Evolutionary conservation across 106 monocot species (phyloP).

Genomic region (Cymbidium sinense): DNA sequence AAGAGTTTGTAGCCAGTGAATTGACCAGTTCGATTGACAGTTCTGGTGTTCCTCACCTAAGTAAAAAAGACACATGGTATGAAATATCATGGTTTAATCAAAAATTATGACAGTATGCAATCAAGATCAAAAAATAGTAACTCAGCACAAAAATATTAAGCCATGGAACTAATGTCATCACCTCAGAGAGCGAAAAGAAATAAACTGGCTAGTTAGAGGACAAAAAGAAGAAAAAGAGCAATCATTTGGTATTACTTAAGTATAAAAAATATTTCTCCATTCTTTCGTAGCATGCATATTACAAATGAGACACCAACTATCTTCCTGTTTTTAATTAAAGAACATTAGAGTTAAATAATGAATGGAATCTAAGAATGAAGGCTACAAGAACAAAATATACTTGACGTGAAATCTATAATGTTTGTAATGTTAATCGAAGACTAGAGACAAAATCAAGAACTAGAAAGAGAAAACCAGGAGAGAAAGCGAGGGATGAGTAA

Average conservation of each 20-base stretch:
- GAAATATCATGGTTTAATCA: not conserved
- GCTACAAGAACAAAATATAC: no score
- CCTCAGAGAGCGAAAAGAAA: not conserved
- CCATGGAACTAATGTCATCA: not conserved
- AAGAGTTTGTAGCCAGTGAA: conserved; percentile 81
- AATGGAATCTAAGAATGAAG: no score
- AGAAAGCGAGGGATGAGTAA: no score
- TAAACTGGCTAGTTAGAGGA: not conserved
- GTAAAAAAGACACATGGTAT: not conserved
- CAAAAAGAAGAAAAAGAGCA: not conserved
- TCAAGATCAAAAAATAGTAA: conserved; percentile 55
- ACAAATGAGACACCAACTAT: no score
- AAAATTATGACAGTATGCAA: not conserved
- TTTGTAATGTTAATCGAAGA: no score
- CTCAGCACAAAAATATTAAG: not conserved
- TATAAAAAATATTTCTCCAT: not conserved
- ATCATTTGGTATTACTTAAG: not conserved
- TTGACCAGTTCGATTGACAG: conserved; percentile 84
- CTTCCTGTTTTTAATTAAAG: no score
- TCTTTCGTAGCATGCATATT: no score
- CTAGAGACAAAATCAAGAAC: no score
- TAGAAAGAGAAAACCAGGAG: no score
- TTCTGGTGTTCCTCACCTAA: conserved; percentile 88
- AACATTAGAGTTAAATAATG: no score
- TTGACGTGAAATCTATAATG: no score